Percentiles rank a stretch among this genome's conserved stretches.
These are phyloP conservation scores for Aspergillus luchuensis DNA, from an alignment of 2,329 filamentous ascomycete species.

Conservation along the genomic window DNA sequence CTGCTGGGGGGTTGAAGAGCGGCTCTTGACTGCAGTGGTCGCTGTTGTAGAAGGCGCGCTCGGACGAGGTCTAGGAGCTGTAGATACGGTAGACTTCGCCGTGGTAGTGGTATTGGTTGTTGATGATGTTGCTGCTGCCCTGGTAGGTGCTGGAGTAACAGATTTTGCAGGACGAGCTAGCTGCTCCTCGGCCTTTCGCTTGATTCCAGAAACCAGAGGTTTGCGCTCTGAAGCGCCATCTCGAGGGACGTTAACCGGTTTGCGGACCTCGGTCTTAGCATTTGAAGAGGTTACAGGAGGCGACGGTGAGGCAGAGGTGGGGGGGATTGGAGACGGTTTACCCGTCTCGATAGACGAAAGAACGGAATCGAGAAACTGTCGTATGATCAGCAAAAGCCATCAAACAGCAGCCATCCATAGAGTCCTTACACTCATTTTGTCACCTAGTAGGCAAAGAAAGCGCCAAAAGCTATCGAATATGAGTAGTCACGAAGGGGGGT, in stretches of 20 bases:
- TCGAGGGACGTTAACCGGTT: constrained; percentile 20
- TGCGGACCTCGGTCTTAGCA: constrained; percentile 27
- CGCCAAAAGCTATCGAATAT: constrained; percentile 10
- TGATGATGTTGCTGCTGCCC: constrained; percentile 1
- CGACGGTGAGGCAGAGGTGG: constrained; percentile 25
- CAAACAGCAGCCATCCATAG: background rate
- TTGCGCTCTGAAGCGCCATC: constrained; percentile 22
- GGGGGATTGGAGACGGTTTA: constrained; percentile 34
- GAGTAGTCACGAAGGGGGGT: constrained; percentile 18
- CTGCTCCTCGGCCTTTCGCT: constrained; percentile 49
- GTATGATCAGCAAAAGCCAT: constrained; percentile 23
- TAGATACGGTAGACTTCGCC: constrained; percentile 19
- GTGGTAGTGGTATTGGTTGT: constrained; percentile 16
- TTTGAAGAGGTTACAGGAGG: constrained; percentile 26
- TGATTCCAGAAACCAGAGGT: constrained; percentile 31
- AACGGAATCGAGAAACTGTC: constrained; percentile 54
- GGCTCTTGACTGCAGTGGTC: constrained; percentile 18
- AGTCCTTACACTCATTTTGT: constrained; percentile 44
- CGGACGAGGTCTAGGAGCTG: constrained; percentile 22
- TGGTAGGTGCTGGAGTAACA: constrained; percentile 23
- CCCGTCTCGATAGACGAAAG: constrained; percentile 53
- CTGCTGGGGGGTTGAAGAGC: constrained; percentile 18
- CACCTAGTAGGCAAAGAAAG: background rate
- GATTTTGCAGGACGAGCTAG: constrained; percentile 34
- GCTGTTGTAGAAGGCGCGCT: background rate